Base-by-base conservation (phyloP, 495 filamentous ascomycete genomes). In the Penicillium herquei region DNA sequence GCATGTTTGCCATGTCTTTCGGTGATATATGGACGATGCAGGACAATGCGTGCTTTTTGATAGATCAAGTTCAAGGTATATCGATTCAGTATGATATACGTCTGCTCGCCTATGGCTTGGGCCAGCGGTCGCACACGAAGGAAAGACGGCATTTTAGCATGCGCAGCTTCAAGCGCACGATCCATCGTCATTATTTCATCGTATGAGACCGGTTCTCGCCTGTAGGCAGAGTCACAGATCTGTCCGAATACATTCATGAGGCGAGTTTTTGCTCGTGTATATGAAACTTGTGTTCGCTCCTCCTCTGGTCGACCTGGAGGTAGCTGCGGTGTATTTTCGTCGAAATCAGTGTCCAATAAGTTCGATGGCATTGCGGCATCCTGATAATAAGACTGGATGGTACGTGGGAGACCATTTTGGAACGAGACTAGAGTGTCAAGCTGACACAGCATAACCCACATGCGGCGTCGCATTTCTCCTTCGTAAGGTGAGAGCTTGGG, bases 181-280 rank as follows among this genome's bases (percentile, higher is more conserved):
- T 98, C 92, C 30, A 91, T 78, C 26, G 82, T 83, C 55, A 96
- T 78, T 12, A 91, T 83, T 43, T 94, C 87, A 17, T 96, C 92
- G 67, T 97, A 96, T 3, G 83, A 76, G 1, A 71, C 67, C 7
- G 71, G 63, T 34, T 70, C 66, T 12, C 68, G 64, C 3, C 70
- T 71, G 43, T 72, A 78, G 26, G 75, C 66, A 31, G 73, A 58
- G 52, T 82, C 79, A 16, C 81, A 58, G 17, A 81, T 75, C 34
- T 73, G 68, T 9, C 74, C 76, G 45, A 81, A 77, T 8, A 67
- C 62, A 9, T 50, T 48, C 70, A 80, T 77, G 21, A 80, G 58
- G 9, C 70, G 67, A 7, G 64, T 51, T 56, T 78, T 81, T 3
- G 68, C 64, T 21, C 70, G 69, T 32, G 66, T 67, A 49, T 74